Evolutionary conservation across 305 asterid species (phyloP).

Genomic region (Caryopteris hybrid): DNA sequence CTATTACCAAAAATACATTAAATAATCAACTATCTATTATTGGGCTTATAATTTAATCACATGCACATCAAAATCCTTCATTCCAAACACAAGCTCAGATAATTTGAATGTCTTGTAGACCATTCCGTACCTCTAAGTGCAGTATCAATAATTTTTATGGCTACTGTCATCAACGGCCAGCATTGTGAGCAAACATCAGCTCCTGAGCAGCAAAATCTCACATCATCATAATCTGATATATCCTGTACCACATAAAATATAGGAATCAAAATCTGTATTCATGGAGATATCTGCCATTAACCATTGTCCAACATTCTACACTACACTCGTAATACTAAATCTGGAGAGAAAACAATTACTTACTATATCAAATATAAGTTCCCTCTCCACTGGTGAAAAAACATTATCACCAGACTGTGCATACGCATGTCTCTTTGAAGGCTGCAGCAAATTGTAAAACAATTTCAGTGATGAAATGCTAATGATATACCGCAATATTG

Average conservation of each 20-base stretch:
- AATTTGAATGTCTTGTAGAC: not conserved
- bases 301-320: not conserved
- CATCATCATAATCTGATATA: slow-evolving; percentile 92
- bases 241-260: slow-evolving; percentile 41
- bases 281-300: not conserved
- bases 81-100: not conserved
- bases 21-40: no score
- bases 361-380: slow-evolving; percentile 90
- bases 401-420: slow-evolving; percentile 69
- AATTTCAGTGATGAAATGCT: slow-evolving; percentile 7
- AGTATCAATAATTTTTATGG: slow-evolving; percentile 84
- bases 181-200: slow-evolving; percentile 87
- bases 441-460: slow-evolving; percentile 44
- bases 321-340: not conserved
- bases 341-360: slow-evolving; percentile 25
- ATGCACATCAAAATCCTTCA: no score
- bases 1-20: no score
- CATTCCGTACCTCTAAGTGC: slow-evolving; percentile 78
- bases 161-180: slow-evolving; percentile 96
- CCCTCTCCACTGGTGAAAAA: slow-evolving; percentile 77
- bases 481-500: not conserved
- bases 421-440: slow-evolving; percentile 83
- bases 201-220: slow-evolving; percentile 93
- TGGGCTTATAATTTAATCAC: no score
- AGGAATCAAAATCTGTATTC: slow-evolving; percentile 8